Evolutionary conservation across 2,329 filamentous ascomycete genomes (phyloP).

Genomic region (Xylariomycetidae sp.): DNA sequence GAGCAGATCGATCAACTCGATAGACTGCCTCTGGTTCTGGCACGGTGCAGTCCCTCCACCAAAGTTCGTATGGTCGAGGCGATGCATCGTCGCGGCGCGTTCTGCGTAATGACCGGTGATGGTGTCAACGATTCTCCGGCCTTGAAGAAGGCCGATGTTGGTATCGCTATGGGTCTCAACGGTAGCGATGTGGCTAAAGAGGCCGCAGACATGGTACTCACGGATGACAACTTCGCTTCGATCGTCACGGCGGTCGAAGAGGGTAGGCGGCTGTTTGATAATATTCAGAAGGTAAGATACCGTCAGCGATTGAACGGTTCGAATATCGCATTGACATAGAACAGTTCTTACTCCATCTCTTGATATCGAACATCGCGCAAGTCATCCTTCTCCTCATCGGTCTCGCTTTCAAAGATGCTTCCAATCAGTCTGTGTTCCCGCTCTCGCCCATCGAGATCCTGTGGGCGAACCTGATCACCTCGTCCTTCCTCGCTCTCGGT

Average conservation of each 20-base stretch:
- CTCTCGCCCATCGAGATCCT: slow-evolving; percentile 69
- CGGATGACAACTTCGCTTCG: slow-evolving; percentile 83
- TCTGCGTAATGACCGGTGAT: slow-evolving; percentile 72
- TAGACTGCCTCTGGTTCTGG: slow-evolving; percentile 61
- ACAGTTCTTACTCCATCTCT: slow-evolving; percentile 59
- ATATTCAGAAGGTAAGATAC: slow-evolving; percentile 69
- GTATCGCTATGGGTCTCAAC: slow-evolving; percentile 69
- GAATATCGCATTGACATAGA: slow-evolving; percentile 11
- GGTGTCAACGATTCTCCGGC: slow-evolving; percentile 73
- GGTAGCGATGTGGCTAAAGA: slow-evolving; percentile 74
- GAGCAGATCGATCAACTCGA: slow-evolving; percentile 58
- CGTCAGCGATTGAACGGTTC: too few relatives aligned
- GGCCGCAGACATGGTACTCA: slow-evolving; percentile 82
- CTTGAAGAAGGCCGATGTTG: slow-evolving; percentile 67
- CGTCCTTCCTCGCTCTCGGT: slow-evolving; percentile 66
- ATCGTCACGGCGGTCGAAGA: slow-evolving; percentile 70
- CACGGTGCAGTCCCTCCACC: slow-evolving; percentile 64
- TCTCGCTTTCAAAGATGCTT: slow-evolving; percentile 61
- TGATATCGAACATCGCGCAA: slow-evolving; percentile 67
- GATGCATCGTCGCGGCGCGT: slow-evolving; percentile 62
- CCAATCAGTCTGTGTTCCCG: slow-evolving; percentile 60
- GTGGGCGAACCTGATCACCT: slow-evolving; percentile 73
- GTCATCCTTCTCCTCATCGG: slow-evolving; percentile 65
- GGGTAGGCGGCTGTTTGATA: slow-evolving; percentile 65
- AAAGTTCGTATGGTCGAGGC: slow-evolving; percentile 75